Conservation (phyloP, 1,139 yeast genomes). For the Geotrichum armillariae region DNA sequence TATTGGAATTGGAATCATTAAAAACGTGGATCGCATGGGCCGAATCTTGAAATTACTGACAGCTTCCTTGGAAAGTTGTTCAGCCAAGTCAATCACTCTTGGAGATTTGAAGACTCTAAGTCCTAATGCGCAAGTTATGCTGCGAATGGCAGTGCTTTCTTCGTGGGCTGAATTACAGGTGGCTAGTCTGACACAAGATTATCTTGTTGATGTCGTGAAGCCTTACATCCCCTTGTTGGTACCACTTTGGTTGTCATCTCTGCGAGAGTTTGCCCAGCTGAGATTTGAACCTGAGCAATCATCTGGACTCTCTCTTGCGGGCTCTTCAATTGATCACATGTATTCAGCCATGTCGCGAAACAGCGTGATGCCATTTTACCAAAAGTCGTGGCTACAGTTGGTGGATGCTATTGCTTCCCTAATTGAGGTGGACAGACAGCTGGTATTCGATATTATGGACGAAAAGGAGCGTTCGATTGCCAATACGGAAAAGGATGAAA, state of each 20-base stretch:
- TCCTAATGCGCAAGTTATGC: constrained; percentile 52
- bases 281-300: constrained; percentile 58
- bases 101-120: constrained; percentile 46
- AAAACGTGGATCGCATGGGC: constrained; percentile 48
- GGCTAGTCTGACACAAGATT: constrained; percentile 41
- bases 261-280: constrained; percentile 71
- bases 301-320: constrained; percentile 29
- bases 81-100: constrained; percentile 40
- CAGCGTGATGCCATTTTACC: constrained; percentile 50
- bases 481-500: constrained; percentile 27
- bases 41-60: constrained; percentile 71
- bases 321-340: constrained; percentile 38
- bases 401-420: constrained; percentile 74
- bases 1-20: constrained; percentile 55
- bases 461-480: constrained; percentile 31
- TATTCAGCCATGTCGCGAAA: constrained; percentile 35
- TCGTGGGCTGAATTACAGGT: constrained; percentile 87
- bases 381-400: constrained; percentile 74
- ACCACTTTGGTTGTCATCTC: constrained; percentile 75
- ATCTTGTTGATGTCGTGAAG: constrained; percentile 48
- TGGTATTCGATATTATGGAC: constrained; percentile 47
- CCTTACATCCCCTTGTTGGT: constrained; percentile 62
- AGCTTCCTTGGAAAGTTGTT: constrained; percentile 60
- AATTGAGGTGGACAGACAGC: constrained; percentile 51
- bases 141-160: constrained; percentile 70